Evolutionary conservation across 495 filamentous ascomycete genomes (phyloP), one percentile per base, ranked within the genome.

Genomic region (Penicillium cosmopolitanum): DNA sequence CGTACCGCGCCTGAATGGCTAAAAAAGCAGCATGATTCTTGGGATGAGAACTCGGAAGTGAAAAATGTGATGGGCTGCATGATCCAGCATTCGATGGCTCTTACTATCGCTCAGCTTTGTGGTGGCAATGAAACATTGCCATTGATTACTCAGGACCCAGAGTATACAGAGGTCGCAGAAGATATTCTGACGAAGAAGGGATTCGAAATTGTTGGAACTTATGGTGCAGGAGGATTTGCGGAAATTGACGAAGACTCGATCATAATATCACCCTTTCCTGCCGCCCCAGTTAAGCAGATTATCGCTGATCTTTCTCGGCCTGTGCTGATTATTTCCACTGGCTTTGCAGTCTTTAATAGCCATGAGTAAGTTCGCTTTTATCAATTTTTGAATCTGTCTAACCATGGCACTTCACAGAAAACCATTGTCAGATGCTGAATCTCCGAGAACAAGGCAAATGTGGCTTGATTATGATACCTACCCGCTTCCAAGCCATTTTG

Each of bases 371-470:
- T 66, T 63, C 55, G 64, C 51, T 62, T 66, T 61, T 57, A 55
- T 66, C 59, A 56, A 65, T 67, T 23, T 55, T 62, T 31, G 53
- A 66, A 67, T 66, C 28, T 62, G 42, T 58, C 62, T 67, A 63
- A 68, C 60, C 55, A 67, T 46, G 52, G 42, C 46, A 65, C 53
- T 62, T 61, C 50, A 57, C 56, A 73, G 73, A 33, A 66, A 73
- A 66, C 65, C 57, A 57, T 66, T 61, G 34, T 61, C 65, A 53
- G 73, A 77, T 57, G 57, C 71, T 51, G 71, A 73, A 64, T 73
- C 73, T 68, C 73, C 73, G 54, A 70, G 70, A 56, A 74, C 71
- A 56, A 72, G 53, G 58, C 53, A 74, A 62, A 77, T 77, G 73
- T 68, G 68, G 64, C 47, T 70, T 48, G 60, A 63, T 61, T 57